A percentile compares a stretch with the other conserved stretches of the same genome.
These are phyloP conservation scores for Fusarium avenaceum DNA, from an alignment of 2,329 filamentous ascomycete species.

Conservation along the genomic window DNA sequence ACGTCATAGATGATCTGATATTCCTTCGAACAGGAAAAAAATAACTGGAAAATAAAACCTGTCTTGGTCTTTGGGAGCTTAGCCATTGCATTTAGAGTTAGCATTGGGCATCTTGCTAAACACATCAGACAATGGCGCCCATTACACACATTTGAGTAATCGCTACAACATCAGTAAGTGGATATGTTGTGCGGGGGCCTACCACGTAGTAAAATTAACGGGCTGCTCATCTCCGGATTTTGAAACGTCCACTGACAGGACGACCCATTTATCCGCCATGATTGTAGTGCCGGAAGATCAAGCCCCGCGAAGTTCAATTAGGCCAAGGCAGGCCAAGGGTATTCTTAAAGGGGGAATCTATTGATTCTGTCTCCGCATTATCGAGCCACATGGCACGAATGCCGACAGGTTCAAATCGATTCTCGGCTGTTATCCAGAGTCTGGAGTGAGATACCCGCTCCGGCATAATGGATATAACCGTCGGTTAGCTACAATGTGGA, in stretches of 20 bases:
- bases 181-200: background rate
- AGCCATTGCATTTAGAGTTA: too few species aligned
- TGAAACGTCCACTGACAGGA: conserved; percentile 9
- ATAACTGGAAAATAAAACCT: too few species aligned
- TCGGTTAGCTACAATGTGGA: background rate
- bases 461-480: background rate
- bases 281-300: conserved; percentile 22
- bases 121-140: too few species aligned
- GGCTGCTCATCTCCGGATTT: conserved; percentile 7
- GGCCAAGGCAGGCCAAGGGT: background rate
- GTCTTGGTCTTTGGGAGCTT: too few species aligned
- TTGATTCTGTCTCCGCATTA: conserved; percentile 5
- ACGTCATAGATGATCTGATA: too few species aligned
- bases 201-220: background rate
- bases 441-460: too few species aligned
- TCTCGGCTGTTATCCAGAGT: conserved; percentile 8
- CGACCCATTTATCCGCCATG: conserved; percentile 11
- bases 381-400: conserved; percentile 24
- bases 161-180: background rate
- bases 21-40: too few species aligned
- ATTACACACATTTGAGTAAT: background rate
- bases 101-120: too few species aligned
- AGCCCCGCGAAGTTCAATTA: conserved; percentile 16
- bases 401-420: background rate
- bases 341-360: background rate